These are phyloP conservation scores for Lotus japonicus DNA, from an alignment of 306 rosid genomes.

Conservation along the genomic window DNA sequence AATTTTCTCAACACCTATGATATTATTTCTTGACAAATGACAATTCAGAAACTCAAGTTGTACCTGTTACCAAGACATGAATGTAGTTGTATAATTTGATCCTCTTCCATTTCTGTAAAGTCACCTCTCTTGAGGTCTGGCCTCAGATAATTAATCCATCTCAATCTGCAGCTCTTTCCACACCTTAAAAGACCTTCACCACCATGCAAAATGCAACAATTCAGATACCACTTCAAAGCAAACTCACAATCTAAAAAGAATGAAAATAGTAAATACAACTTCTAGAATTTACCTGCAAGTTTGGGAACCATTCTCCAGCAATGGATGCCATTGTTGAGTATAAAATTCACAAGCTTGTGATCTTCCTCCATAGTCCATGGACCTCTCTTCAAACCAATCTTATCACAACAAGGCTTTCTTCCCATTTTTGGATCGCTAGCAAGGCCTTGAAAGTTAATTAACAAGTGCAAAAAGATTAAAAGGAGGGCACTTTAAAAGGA, in stretches of 20 bases:
- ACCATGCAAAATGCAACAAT: slow-evolving; percentile 13
- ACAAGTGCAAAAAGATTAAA: slow-evolving; percentile 27
- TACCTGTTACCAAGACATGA: slow-evolving; percentile 91
- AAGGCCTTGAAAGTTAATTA: not conserved
- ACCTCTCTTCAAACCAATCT: slow-evolving; percentile 88
- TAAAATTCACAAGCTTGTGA: slow-evolving; percentile 78
- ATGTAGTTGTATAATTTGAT: slow-evolving; percentile 84
- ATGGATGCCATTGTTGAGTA: slow-evolving; percentile 87
- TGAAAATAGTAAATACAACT: no score
- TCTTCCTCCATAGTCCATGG: slow-evolving; percentile 99
- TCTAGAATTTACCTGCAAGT: slow-evolving; percentile 63
- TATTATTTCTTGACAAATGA: not conserved
- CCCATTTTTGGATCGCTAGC: slow-evolving; percentile 49
- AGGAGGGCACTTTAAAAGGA: slow-evolving; percentile 42
- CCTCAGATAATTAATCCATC: slow-evolving; percentile 95
- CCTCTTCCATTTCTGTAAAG: slow-evolving; percentile 81
- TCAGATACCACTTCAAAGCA: not conserved
- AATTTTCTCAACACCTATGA: no score
- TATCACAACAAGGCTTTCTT: slow-evolving; percentile 93
- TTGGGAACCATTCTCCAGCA: slow-evolving; percentile 98
- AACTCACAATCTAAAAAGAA: no score
- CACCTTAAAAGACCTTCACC: slow-evolving; percentile 77
- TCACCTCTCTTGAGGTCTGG: slow-evolving; percentile 97
- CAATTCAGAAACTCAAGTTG: not conserved
- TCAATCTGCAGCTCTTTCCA: slow-evolving; percentile 93